Base-by-base conservation (phyloP, 2,329 filamentous ascomycete species). In the Fusarium sp. region DNA sequence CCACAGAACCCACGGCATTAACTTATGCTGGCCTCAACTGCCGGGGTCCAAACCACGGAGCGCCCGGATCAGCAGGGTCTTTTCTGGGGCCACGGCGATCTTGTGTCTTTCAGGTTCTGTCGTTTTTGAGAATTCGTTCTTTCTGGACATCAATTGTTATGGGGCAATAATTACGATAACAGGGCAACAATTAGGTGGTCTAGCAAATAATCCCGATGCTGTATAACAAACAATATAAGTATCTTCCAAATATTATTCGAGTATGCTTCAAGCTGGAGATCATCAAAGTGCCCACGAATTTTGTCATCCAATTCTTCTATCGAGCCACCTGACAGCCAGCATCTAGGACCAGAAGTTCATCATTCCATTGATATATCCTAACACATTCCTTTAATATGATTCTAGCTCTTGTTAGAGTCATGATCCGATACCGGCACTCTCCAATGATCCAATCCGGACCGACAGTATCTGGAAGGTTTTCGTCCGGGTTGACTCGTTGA, bases 1-100 rank as follows among this genome's bases (percentile, higher is more conserved):
- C 59, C 65, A 66, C 65, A 24, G 20, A 48, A 41, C 46, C 59
- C 28, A 48, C 49, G 28, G 66, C 24, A 39, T 33, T 65, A 20
- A 33, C 23, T 33, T 18, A 44, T 15, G 43, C 37, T 55, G 28
- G 20, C 38, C 28, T 53, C 49, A 69, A 56, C 50, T 66, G 41
- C 66, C 55, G 42, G 55, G 55, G n/a, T 23, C 41, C 35, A 39
- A 41, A 43, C 21, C 12, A 39, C 16, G 24, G 21, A 29, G 16
- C 10, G n/a, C 33, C 38, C 8, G n/a, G 54, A 66, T 69, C 65
- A 56, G 29, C 37, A 69, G 37, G 46, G 37, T 52, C 35, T 31
- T 37, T 61, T 53, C 43, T 23, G 33, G 46, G 41, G 28, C 33
- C 16, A 35, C n/a, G 33, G 33, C 20, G 20, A 24, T 37, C 20